Conservation (phyloP, 2,329 filamentous ascomycete genomes). For the Ophiostoma sp. region DNA sequence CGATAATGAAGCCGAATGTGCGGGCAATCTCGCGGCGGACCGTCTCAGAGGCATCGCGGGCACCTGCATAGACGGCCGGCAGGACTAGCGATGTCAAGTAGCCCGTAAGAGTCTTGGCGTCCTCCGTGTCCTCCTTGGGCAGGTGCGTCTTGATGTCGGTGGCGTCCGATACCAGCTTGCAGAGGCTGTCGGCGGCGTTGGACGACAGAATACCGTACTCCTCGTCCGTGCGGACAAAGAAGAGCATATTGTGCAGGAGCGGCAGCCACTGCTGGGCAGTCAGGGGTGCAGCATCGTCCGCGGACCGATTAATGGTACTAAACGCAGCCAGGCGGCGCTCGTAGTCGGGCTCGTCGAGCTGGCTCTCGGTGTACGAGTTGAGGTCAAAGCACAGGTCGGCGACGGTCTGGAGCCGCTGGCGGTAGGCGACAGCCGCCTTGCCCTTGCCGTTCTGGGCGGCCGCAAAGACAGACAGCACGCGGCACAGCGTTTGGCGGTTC, state of each 20-base stretch:
- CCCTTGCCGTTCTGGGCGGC: constrained; percentile 49
- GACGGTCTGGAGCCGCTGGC: constrained; percentile 52
- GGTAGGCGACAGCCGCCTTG: constrained; percentile 37
- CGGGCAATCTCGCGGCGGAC: constrained; percentile 80
- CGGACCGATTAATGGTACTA: constrained; percentile 64
- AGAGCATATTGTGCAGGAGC: constrained; percentile 84
- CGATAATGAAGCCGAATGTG: constrained; percentile 76
- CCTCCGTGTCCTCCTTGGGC: constrained; percentile 18
- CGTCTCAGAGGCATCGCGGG: constrained; percentile 76
- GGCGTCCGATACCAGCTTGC: constrained; percentile 70
- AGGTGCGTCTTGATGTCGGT: constrained; percentile 43
- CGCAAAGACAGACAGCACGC: constrained; percentile 71
- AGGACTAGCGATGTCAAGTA: constrained; percentile 68
- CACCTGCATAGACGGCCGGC: constrained; percentile 73
- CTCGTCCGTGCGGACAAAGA: constrained; percentile 80
- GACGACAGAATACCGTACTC: constrained; percentile 79
- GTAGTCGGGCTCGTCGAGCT: constrained; percentile 85
- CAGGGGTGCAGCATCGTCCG: constrained; percentile 52
- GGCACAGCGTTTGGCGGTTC: constrained; percentile 72
- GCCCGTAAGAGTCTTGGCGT: constrained; percentile 49
- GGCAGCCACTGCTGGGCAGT: constrained; percentile 80
- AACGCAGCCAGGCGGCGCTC: constrained; percentile 78
- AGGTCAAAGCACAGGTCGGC: constrained; percentile 73
- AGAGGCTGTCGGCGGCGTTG: constrained; percentile 79
- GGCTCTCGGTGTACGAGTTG: constrained; percentile 72